Conservation (phyloP, 2,329 filamentous ascomycete species). For the Alternaria viburni region DNA sequence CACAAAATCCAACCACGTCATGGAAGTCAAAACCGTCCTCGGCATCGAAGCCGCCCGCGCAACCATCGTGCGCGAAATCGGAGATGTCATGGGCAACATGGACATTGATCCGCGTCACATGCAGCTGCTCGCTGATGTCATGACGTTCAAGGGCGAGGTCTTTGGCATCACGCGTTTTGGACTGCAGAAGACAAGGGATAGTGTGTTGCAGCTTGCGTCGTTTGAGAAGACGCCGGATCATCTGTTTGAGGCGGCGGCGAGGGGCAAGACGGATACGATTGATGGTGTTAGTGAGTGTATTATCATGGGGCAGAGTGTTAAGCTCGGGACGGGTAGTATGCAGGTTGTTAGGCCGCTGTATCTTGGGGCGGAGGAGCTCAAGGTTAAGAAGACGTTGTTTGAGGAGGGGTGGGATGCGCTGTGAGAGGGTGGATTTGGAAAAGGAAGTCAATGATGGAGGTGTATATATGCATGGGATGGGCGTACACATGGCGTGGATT, state of each 20-base stretch:
- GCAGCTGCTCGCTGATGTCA: conserved; percentile 94
- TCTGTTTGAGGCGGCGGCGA: conserved; percentile 90
- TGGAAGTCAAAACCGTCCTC: conserved; percentile 85
- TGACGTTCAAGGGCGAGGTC: conserved; percentile 98
- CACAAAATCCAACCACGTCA: conserved; percentile 82
- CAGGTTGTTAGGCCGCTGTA: conserved; percentile 78
- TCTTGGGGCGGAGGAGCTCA: conserved; percentile 29
- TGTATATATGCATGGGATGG: neutral
- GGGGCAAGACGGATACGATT: conserved; percentile 89
- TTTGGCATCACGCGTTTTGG: conserved; percentile 96
- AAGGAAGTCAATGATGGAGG: neutral
- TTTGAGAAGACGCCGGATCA: conserved; percentile 99
- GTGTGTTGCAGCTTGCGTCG: conserved; percentile 88
- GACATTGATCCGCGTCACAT: conserved; percentile 97
- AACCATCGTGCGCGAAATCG: conserved; percentile 90
- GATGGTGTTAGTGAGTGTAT: conserved; percentile 96
- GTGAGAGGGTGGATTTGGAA: neutral
- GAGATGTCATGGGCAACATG: conserved; percentile 89
- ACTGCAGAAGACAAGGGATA: conserved; percentile 94
- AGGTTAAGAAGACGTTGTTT: conserved; percentile 41
- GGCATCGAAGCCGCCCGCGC: conserved; percentile 92
- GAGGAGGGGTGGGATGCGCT: conserved; percentile 47
- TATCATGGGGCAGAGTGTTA: conserved; percentile 96
- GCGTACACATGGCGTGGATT: neutral
- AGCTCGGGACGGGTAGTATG: conserved; percentile 88